Base-by-base conservation (phyloP, 2,329 filamentous ascomycete genomes). In the Xylaria digitata region DNA sequence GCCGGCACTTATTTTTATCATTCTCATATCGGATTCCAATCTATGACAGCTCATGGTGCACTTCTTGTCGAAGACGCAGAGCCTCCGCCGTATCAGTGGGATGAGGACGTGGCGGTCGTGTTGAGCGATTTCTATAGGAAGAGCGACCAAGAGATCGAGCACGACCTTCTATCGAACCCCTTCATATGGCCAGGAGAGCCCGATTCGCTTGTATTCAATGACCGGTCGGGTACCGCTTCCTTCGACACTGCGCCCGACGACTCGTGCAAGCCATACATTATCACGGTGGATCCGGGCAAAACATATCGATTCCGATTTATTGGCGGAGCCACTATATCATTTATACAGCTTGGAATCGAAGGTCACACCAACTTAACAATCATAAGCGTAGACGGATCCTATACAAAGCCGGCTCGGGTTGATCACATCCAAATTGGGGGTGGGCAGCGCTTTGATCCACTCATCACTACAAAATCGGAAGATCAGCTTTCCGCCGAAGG, bases 1-100 rank as follows among this genome's bases (percentile, higher is more conserved):
- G 84, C 86, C 0, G 89, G 89, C 4, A 87, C 88, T 0, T 91
- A 90, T 73, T 90, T 89, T 74, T 91, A 91, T 72, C 89, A 91
- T 73, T 90, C 88, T 0, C 89, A 91, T 67, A 82, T 91, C 17
- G 88, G 83, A 0, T 86, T 90, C 65, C 88, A 91, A 73, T 85
- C 86, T 0, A 77, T 86, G 40, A 86, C 87, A 15, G 86, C 86
- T 0, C 76, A 82, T 6, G 89, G 89, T 0, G 78, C 85, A 0
- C 72, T 92, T 40, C 86, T 90, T 52, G 83, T 92, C n/a, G 83
- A 86, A 64, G 84, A 87, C 11, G 71, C 68, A 55, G 76, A 73
- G 0, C 62, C 80, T 52, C 67, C 79, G 30, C 88, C 88, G 0
- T 90, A 89, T 68, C 46, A 82, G 0, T 91, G 90, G 69, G 87